Percentiles rank a stretch among this genome's conserved stretches.
Conservation (phyloP, 768 basidiomycete genomes). For the Butyriboletus loyo region DNA sequence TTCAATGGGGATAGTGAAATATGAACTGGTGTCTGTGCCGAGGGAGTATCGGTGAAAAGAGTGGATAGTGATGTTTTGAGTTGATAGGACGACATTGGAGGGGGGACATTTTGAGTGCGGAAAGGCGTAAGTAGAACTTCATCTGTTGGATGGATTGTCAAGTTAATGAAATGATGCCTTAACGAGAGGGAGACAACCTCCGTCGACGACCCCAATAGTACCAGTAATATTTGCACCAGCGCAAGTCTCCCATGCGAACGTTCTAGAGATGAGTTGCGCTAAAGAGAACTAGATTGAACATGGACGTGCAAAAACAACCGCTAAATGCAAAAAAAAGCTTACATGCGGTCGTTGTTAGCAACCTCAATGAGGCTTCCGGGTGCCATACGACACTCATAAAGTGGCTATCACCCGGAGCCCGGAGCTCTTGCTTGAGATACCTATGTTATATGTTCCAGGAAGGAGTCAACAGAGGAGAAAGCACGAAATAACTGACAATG, state of each 20-base stretch:
- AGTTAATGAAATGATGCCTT: not conserved
- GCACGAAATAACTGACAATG: not conserved
- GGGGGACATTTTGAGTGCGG: slow-evolving; percentile 91
- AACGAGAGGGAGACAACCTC: slow-evolving; percentile 50
- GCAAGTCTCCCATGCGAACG: slow-evolving; percentile 79
- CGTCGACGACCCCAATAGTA: slow-evolving; percentile 85
- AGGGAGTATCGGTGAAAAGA: not conserved
- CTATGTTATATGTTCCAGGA: slow-evolving; percentile 33
- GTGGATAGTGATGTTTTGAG: slow-evolving; percentile 29
- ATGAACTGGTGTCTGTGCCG: slow-evolving; percentile 53
- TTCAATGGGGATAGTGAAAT: slow-evolving; percentile 53
- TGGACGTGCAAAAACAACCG: not conserved
- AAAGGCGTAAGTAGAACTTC: slow-evolving; percentile 86
- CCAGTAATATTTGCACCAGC: slow-evolving; percentile 78
- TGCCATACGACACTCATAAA: slow-evolving; percentile 86
- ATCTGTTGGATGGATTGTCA: slow-evolving; percentile 41
- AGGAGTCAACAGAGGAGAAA: slow-evolving; percentile 5
- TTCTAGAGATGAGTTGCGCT: slow-evolving; percentile 58
- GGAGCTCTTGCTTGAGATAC: slow-evolving; percentile 92
- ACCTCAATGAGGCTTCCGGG: slow-evolving; percentile 65
- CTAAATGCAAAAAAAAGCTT: slow-evolving; percentile 22
- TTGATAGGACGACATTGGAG: slow-evolving; percentile 84
- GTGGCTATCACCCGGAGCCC: slow-evolving; percentile 46
- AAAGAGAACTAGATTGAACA: slow-evolving; percentile 1
- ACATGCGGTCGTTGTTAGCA: slow-evolving; percentile 71